Percentiles rank a stretch among this genome's conserved stretches.
phyloP scores from a whole-genome alignment of 805 yeast genomes.

The Priceomyces haplophilus region DNA sequence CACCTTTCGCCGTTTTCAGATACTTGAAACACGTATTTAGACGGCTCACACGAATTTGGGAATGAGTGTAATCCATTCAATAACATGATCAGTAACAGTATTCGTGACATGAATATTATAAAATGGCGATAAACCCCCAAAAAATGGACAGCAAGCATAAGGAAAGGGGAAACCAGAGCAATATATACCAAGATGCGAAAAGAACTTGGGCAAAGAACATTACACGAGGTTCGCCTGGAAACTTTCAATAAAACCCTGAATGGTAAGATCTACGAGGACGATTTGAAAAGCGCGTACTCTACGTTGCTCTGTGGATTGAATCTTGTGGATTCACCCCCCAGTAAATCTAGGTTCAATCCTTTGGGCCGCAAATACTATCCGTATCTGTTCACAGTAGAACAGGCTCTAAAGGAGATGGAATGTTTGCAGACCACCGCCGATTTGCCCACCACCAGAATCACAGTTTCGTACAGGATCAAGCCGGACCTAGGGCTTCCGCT shows the following conservation, averaged over 20 bases:
- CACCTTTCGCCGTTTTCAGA: slow-evolving; percentile 3
- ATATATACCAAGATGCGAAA: background rate
- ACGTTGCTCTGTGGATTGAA: slow-evolving; percentile 42
- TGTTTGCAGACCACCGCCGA: slow-evolving; percentile 47
- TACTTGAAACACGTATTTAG: slow-evolving; percentile 3
- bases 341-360: slow-evolving; percentile 20
- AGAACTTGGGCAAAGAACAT: slow-evolving; percentile 14
- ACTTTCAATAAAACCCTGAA: slow-evolving; percentile 49
- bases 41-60: background rate
- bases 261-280: slow-evolving; percentile 53
- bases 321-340: slow-evolving; percentile 15
- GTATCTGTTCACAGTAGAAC: slow-evolving; percentile 49
- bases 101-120: too few species aligned
- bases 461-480: slow-evolving; percentile 53
- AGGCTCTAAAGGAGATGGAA: slow-evolving; percentile 53
- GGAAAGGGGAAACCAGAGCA: background rate
- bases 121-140: too few species aligned
- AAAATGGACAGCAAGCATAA: too few species aligned
- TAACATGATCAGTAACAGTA: too few species aligned
- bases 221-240: slow-evolving; percentile 43
- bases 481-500: slow-evolving; percentile 47
- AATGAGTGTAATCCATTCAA: background rate
- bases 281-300: slow-evolving; percentile 58
- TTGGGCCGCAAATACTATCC: slow-evolving; percentile 37
- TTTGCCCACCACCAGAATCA: slow-evolving; percentile 48